Conservation (phyloP, 139 green algal genomes). For the Helicosporidium sp. region DNA sequence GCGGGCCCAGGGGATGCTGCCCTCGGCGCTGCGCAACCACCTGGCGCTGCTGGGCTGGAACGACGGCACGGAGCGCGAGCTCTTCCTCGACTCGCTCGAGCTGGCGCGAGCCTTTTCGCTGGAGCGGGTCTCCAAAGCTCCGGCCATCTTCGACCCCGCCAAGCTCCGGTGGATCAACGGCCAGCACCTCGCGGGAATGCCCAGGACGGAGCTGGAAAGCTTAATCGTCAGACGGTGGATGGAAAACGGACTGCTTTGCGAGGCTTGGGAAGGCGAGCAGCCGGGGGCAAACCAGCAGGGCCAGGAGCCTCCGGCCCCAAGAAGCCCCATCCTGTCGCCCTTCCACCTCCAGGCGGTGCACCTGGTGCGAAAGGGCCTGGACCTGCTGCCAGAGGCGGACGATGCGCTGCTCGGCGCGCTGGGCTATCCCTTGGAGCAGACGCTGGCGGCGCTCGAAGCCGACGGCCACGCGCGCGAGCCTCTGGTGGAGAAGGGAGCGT, state of each 20-base stretch:
- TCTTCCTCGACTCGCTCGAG: constrained; percentile 40
- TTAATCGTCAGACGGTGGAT: too few species aligned
- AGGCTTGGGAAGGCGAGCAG: too few species aligned
- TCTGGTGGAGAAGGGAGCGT: too few species aligned
- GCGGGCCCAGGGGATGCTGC: constrained; percentile 68
- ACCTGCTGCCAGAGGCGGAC: constrained; percentile 15
- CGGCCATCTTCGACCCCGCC: constrained; percentile 85
- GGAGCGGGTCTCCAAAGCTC: constrained; percentile 84
- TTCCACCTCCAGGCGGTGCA: too few species aligned
- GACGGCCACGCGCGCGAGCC: too few species aligned
- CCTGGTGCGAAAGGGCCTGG: background rate
- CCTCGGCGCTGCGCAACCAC: constrained; percentile 89
- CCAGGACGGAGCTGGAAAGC: too few species aligned
- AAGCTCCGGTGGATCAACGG: constrained; percentile 74
- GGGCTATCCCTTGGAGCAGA: constrained; percentile 73
- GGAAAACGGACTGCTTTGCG: too few species aligned
- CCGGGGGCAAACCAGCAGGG: too few species aligned
- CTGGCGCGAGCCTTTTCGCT: constrained; percentile 54
- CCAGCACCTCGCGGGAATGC: too few species aligned
- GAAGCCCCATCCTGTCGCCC: too few species aligned
- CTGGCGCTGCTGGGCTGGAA: constrained; percentile 95
- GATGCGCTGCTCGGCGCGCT: constrained; percentile 44
- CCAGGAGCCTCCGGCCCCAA: too few species aligned
- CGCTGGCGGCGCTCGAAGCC: too few species aligned
- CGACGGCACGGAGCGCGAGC: constrained; percentile 92